These are phyloP conservation scores for Pseudopyrenochaeta lycopersici DNA, from an alignment of 2,329 filamentous ascomycete genomes.

Conservation along the genomic window DNA sequence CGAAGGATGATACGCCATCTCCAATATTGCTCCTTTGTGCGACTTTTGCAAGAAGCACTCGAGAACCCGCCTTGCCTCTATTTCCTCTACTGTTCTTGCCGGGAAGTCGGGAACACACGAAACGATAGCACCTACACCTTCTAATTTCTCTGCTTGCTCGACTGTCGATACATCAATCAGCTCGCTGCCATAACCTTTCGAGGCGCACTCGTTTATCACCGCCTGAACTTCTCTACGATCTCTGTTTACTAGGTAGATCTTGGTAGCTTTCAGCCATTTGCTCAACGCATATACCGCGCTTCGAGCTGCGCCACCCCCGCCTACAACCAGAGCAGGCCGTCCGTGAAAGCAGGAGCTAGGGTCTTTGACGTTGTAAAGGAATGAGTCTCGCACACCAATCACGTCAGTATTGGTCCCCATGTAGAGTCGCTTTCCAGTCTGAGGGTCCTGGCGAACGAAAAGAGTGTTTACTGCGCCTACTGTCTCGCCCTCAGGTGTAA, in stretches of 20 bases:
- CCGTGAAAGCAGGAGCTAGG: conserved; percentile 62
- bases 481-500: conserved; percentile 76
- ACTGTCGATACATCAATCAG: conserved; percentile 69
- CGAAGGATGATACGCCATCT: conserved; percentile 84
- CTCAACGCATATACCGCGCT: conserved; percentile 79
- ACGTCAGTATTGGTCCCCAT: conserved; percentile 85
- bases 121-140: conserved; percentile 72
- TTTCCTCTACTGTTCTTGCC: conserved; percentile 70
- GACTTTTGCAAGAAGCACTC: conserved; percentile 59
- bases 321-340: conserved; percentile 75
- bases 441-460: conserved; percentile 64
- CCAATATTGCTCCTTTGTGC: conserved; percentile 73
- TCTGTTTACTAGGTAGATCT: conserved; percentile 80
- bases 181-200: conserved; percentile 66
- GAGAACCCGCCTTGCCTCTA: conserved; percentile 64
- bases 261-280: conserved; percentile 71
- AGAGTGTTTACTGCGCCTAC: conserved; percentile 84
- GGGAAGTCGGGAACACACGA: conserved; percentile 78
- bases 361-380: conserved; percentile 58
- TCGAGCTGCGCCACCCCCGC: conserved; percentile 78
- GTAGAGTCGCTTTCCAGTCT: conserved; percentile 60
- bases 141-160: conserved; percentile 65
- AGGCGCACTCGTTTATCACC: conserved; percentile 70
- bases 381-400: conserved; percentile 77
- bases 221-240: conserved; percentile 72